phyloP scores from a whole-genome alignment of 129 eudicot species.

The Lactuca sativa region DNA sequence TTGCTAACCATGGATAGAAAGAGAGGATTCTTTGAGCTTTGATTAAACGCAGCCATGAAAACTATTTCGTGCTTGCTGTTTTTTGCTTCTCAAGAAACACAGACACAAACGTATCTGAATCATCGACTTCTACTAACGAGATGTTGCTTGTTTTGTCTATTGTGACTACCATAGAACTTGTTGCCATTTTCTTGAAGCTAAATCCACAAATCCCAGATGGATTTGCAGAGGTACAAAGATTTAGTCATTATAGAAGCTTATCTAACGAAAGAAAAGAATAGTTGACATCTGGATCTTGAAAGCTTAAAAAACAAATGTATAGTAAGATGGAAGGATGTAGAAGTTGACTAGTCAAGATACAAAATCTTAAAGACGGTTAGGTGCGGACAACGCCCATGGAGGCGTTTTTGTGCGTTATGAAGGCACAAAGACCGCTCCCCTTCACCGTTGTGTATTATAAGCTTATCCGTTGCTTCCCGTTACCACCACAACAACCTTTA shows the following conservation, averaged over 20 bases:
- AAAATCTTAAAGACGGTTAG: background rate
- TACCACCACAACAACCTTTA: no score
- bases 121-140: slow-evolving; percentile 48
- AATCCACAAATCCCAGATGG: slow-evolving; percentile 32
- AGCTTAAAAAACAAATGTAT: slow-evolving; percentile 15
- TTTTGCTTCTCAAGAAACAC: slow-evolving; percentile 58
- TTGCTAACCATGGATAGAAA: slow-evolving; percentile 63
- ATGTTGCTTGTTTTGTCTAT: slow-evolving; percentile 46
- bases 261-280: slow-evolving; percentile 4
- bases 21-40: slow-evolving; percentile 59
- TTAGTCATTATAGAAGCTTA: slow-evolving; percentile 18
- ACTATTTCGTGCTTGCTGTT: slow-evolving; percentile 68
- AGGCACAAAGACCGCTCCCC: no score
- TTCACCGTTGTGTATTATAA: no score
- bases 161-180: slow-evolving; percentile 49
- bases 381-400: no score
- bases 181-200: slow-evolving; percentile 42
- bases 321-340: slow-evolving; percentile 20
- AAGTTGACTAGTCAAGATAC: slow-evolving; percentile 30
- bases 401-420: no score
- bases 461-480: no score
- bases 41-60: slow-evolving; percentile 65
- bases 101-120: slow-evolving; percentile 26
- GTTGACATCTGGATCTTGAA: slow-evolving; percentile 37
- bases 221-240: background rate